Evolutionary conservation across 257 asterid genomes (phyloP), one percentile per base, ranked within the genome.

Genomic region (Rauvolfia tetraphylla): DNA sequence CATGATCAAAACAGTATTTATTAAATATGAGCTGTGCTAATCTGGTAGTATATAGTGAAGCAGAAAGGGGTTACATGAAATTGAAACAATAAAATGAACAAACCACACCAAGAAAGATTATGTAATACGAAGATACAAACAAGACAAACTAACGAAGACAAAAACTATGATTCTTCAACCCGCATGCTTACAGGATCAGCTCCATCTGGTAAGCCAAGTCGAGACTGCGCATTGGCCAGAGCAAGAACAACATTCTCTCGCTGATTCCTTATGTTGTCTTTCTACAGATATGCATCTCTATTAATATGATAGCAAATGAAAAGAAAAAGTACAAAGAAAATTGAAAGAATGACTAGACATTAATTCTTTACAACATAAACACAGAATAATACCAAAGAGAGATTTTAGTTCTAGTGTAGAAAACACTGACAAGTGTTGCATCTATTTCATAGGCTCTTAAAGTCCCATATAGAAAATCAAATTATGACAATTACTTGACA

Each of bases 201-300:
- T 27, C 81, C 96, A 83, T 74, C 79, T 27, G 93, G 96, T 73
- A 92, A 81, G 74, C 87, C 92, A 82, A 92, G 94, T 54, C 89
- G 91, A 61, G 99, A 91, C 83, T 95, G 99, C 51, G 96, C 88
- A 66, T 95, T 95, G 78, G 94, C 98, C 83, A 92, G 84, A 80
- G 92, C 78, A 67, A 95, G 98, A 75, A 95, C 85, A 1, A 93
- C 88, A 86, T 92, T 90, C 85, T 95, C 99, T 23, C 99, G 98
- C 82, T 95, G 99, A 88, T 92, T 95, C 84, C 93, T 84, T 79
- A 88, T 76, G 74, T 95, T 95, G 90, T 95, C 99, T 85, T 91
- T 92, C 99, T 95, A 96, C 62, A 81, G 79, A 77, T 79, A 69
- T 57, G 41, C 83, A 72, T 76, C 76, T 42, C 77, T 17, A 61